Percentiles rank a stretch among this genome's conserved stretches.
phyloP scores from a whole-genome alignment of 2,329 filamentous ascomycete species.

The Epichloe hybrida region DNA sequence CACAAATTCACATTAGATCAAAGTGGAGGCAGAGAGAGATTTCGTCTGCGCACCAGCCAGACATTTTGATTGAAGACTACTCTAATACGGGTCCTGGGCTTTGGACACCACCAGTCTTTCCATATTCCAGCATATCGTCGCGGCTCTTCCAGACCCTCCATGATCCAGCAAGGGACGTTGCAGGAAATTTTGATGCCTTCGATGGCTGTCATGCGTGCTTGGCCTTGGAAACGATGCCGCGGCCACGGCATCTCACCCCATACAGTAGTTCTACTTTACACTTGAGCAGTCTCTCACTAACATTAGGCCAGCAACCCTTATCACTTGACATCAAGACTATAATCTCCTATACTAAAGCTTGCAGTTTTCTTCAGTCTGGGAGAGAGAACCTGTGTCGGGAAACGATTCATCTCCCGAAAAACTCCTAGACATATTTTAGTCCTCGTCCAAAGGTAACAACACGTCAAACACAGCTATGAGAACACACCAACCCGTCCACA shows the following conservation, averaged over 20 bases:
- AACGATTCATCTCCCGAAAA: constrained; percentile 48
- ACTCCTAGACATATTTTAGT: constrained; percentile 17
- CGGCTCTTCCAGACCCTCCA: not conserved
- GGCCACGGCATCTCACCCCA: no score
- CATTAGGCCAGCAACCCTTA: no score
- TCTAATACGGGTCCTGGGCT: not conserved
- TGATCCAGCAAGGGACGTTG: no score
- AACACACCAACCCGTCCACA: constrained; percentile 4
- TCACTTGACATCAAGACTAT: no score
- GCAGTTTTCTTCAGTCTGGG: constrained; percentile 14
- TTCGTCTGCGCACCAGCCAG: constrained; percentile 1
- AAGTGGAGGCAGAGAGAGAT: not conserved
- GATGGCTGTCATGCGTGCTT: no score
- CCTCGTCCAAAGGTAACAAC: not conserved
- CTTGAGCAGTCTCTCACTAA: no score
- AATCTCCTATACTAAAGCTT: constrained; percentile 14
- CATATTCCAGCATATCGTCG: not conserved
- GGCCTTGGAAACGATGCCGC: no score
- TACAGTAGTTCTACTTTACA: no score
- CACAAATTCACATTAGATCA: not conserved
- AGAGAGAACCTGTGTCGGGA: constrained; percentile 24
- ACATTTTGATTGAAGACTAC: constrained; percentile 1
- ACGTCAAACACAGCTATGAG: not conserved
- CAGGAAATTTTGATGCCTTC: no score
- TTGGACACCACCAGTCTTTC: not conserved